Conservation (phyloP, 805 yeast species). For the Metschnikowia corniflorae region DNA sequence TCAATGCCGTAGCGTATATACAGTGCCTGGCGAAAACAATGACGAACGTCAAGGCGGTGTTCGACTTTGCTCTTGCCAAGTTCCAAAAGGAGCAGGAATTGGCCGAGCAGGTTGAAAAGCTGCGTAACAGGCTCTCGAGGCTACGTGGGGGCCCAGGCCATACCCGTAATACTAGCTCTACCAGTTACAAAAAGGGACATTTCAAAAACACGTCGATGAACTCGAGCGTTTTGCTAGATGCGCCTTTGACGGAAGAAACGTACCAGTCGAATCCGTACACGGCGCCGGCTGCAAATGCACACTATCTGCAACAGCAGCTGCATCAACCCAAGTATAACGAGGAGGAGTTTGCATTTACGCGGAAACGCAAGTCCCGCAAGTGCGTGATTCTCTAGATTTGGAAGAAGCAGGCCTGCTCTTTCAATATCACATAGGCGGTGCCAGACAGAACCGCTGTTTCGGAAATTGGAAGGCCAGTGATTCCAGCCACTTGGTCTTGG, state of each 20-base stretch:
- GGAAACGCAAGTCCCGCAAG: conserved; percentile 28
- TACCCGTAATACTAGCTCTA: conserved; percentile 18
- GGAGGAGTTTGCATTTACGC: conserved; percentile 42
- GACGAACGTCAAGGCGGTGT: conserved; percentile 64
- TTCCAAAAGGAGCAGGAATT: conserved; percentile 37
- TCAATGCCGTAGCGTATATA: conserved; percentile 68
- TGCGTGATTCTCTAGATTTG: conserved; percentile 25
- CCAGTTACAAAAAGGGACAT: conserved; percentile 31
- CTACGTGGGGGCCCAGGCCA: conserved; percentile 26
- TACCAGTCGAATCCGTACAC: conserved; percentile 36
- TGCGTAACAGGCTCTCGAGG: conserved; percentile 32
- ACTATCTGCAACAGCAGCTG: conserved; percentile 6
- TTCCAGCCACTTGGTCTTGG: too few species aligned
- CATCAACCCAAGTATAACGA: conserved; percentile 28
- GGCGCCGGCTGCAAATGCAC: conserved; percentile 11
- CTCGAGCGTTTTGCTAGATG: conserved; percentile 34
- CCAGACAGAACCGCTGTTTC: too few species aligned
- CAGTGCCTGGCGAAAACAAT: conserved; percentile 77
- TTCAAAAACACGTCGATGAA: conserved; percentile 36
- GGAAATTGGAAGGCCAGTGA: too few species aligned
- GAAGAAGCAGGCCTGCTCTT: too few species aligned
- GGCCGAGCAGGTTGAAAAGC: conserved; percentile 37
- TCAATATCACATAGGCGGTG: too few species aligned
- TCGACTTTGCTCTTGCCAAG: conserved; percentile 54
- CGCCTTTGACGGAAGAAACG: conserved; percentile 36